phyloP scores from a whole-genome alignment of 345 rosid species.

The Eucalyptus sp. region DNA sequence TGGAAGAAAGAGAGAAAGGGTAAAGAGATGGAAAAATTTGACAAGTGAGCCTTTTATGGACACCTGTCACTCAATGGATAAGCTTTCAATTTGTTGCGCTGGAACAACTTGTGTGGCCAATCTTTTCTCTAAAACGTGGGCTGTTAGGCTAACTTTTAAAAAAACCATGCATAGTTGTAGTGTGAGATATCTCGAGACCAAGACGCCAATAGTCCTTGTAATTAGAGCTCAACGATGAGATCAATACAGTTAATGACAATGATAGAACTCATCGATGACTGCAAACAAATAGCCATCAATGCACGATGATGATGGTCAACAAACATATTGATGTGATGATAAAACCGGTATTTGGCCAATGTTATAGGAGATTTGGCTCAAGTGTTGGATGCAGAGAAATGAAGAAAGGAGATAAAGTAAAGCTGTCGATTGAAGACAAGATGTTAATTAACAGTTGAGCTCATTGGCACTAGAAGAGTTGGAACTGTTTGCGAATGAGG shows the following conservation, averaged over 20 bases:
- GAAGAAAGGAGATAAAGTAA: not conserved
- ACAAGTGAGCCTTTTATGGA: too few relatives aligned
- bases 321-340: not conserved
- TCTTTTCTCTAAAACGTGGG: not conserved
- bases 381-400: not conserved
- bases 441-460: not conserved
- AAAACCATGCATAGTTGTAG: not conserved
- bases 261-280: not conserved
- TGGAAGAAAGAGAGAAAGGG: too few relatives aligned
- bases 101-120: rapidly evolving
- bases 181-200: rapidly evolving
- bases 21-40: too few relatives aligned
- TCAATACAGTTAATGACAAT: too few relatives aligned
- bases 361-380: not conserved
- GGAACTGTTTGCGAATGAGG: rapidly evolving
- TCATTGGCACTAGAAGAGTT: too few relatives aligned
- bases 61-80: rapidly evolving
- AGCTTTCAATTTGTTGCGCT: rapidly evolving
- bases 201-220: too few relatives aligned
- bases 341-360: not conserved
- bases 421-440: not conserved
- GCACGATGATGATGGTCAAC: not conserved
- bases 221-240: too few relatives aligned
- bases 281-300: not conserved
- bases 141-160: too few relatives aligned